A percentile compares a stretch with the other conserved stretches of the same genome.
Evolutionary conservation across 2,329 filamentous ascomycete species (phyloP).

Genomic region (Cryphonectria nitschkei): DNA sequence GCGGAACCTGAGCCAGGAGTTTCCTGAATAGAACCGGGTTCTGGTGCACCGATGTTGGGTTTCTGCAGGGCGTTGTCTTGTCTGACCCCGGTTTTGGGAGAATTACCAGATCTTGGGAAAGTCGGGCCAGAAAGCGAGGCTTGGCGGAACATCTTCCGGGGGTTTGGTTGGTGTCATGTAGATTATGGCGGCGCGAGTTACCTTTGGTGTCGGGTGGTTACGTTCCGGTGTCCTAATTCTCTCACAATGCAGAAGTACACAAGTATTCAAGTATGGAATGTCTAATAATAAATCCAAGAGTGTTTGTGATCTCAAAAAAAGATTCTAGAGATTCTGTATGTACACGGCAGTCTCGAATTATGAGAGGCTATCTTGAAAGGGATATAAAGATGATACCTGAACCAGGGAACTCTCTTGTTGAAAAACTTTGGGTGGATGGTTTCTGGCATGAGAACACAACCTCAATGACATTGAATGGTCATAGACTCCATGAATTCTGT

Average conservation of each 20-base stretch:
- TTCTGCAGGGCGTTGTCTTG: neutral
- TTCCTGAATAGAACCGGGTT: slow-evolving; percentile 7
- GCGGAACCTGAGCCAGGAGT: neutral
- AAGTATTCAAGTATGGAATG: neutral
- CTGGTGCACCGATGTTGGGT: neutral
- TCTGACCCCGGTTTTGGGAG: neutral
- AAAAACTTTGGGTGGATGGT: neutral
- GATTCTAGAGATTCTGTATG: no score
- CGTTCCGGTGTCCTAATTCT: slow-evolving; percentile 14
- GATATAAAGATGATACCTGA: neutral
- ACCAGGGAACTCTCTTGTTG: neutral
- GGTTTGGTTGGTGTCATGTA: neutral
- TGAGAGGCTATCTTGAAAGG: no score
- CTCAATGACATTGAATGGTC: neutral
- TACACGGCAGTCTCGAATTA: no score
- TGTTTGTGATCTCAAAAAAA: no score
- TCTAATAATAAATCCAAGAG: no score
- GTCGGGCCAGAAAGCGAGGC: neutral
- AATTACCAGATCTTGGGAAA: neutral
- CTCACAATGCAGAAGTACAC: neutral
- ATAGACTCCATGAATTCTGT: neutral
- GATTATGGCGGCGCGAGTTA: neutral
- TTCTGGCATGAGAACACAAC: neutral
- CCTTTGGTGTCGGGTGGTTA: slow-evolving; percentile 12
- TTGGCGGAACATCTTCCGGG: neutral